A percentile compares a stretch with the other conserved stretches of the same genome.
These are phyloP conservation scores for Acanthamoeba royreba DNA, from an alignment of 208 protist species.

Conservation along the genomic window DNA sequence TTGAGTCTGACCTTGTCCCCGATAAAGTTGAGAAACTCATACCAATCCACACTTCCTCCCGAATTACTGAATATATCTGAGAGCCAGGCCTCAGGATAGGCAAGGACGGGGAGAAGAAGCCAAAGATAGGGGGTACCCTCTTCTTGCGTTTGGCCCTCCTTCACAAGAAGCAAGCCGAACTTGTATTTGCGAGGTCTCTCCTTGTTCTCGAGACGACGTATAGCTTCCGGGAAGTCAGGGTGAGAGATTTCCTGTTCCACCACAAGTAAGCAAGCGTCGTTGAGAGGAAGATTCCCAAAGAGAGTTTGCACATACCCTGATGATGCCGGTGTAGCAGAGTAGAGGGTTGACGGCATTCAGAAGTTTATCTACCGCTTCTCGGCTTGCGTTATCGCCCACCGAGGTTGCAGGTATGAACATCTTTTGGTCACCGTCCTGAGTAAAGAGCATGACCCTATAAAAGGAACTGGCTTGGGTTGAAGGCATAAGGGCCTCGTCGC, in stretches of 20 bases:
- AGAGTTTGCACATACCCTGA: neutral
- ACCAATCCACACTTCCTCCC: conserved; percentile 20
- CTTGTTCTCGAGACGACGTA: neutral
- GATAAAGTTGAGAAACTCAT: conserved; percentile 12
- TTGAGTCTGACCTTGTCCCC: neutral
- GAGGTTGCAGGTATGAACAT: neutral
- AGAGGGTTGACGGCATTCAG: neutral
- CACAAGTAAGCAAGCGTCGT: too few relatives aligned
- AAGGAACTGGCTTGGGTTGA: too few relatives aligned
- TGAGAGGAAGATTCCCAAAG: too few relatives aligned
- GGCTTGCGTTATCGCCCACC: neutral
- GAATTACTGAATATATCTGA: conserved; percentile 34
- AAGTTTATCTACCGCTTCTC: neutral
- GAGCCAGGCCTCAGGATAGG: neutral
- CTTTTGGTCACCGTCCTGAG: conserved; percentile 32
- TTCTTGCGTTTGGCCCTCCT: neutral
- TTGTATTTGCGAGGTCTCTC: conserved; percentile 25
- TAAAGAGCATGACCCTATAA: neutral
- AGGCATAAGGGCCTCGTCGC: too few relatives aligned
- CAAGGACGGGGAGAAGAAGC: neutral
- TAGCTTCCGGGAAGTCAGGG: neutral
- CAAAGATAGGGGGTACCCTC: neutral
- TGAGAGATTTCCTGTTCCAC: neutral
- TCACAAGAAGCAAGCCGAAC: neutral
- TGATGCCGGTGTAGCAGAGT: neutral